Percentiles rank a stretch among this genome's conserved stretches.
Evolutionary conservation across 345 rosid species (phyloP).

Genomic region (Arabis alpina): DNA sequence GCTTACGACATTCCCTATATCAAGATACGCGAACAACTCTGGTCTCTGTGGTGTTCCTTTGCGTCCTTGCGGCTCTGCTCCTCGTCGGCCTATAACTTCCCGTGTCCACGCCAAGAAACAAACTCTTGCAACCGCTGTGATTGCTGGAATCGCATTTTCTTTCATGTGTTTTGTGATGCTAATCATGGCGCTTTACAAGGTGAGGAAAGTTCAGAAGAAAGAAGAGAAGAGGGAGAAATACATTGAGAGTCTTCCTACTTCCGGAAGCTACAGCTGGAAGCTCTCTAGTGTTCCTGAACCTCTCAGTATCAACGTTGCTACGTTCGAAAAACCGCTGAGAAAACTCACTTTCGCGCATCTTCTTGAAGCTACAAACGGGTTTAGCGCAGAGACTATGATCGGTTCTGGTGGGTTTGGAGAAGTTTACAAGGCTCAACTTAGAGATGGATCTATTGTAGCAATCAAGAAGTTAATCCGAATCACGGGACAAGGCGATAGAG

Average conservation of each 20-base stretch:
- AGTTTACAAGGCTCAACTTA: conserved; percentile 90
- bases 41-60: conserved; percentile 93
- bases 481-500: conserved; percentile 97
- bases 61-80: conserved; percentile 62
- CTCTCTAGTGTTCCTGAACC: conserved; percentile 92
- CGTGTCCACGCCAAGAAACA: conserved; percentile 47
- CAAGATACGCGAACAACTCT: conserved; percentile 88
- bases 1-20: conserved; percentile 82
- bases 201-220: conserved; percentile 58
- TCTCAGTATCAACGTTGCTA: conserved; percentile 91
- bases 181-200: conserved; percentile 63
- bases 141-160: conserved; percentile 74
- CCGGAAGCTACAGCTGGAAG: conserved; percentile 91
- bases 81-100: conserved; percentile 31
- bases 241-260: conserved; percentile 85
- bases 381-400: conserved; percentile 84
- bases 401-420: conserved; percentile 98
- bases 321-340: conserved; percentile 93
- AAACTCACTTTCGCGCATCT: conserved; percentile 90
- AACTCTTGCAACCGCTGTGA: conserved; percentile 59
- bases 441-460: conserved; percentile 78
- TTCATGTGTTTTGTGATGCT: conserved; percentile 66
- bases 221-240: conserved; percentile 74
- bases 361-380: conserved; percentile 94
- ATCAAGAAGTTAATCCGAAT: conserved; percentile 87